Percentiles rank a stretch among this genome's conserved stretches.
phyloP scores from a whole-genome alignment of 202 grass and related monocot genomes.

The Carex sylvatica region DNA sequence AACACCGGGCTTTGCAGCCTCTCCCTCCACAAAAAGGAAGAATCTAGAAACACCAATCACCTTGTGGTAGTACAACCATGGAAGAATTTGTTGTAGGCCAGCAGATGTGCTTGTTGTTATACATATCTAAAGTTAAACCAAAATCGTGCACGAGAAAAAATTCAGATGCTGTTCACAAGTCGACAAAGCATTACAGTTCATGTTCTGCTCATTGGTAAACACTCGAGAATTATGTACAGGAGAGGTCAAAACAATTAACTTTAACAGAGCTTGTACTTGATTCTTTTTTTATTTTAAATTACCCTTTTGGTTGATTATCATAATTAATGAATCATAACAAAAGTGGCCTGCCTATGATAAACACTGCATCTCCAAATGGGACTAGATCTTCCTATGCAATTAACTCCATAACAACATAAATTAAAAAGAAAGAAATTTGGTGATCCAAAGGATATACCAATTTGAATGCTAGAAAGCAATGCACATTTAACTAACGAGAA shows the following conservation, averaged over 20 bases:
- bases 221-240: neutral
- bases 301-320: neutral
- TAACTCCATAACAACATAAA: neutral
- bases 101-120: slow-evolving; percentile 87
- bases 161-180: neutral
- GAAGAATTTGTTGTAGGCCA: slow-evolving; percentile 90
- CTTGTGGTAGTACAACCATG: slow-evolving; percentile 98
- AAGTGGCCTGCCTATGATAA: neutral
- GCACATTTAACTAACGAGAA: neutral
- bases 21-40: slow-evolving; percentile 94
- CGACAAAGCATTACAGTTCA: neutral
- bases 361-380: neutral
- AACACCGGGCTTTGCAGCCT: slow-evolving; percentile 79
- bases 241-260: neutral
- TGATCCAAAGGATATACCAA: neutral
- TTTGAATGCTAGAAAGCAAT: neutral
- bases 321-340: neutral
- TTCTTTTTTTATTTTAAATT: neutral
- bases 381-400: neutral
- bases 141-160: neutral
- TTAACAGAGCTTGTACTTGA: neutral
- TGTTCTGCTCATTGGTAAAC: neutral
- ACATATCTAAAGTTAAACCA: slow-evolving; percentile 61
- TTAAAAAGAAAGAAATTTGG: neutral
- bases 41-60: slow-evolving; percentile 92